A percentile compares a stretch with the other conserved stretches of the same genome.
phyloP scores from a whole-genome alignment of 2,329 filamentous ascomycete species.

The Metarhizium brunneum region DNA sequence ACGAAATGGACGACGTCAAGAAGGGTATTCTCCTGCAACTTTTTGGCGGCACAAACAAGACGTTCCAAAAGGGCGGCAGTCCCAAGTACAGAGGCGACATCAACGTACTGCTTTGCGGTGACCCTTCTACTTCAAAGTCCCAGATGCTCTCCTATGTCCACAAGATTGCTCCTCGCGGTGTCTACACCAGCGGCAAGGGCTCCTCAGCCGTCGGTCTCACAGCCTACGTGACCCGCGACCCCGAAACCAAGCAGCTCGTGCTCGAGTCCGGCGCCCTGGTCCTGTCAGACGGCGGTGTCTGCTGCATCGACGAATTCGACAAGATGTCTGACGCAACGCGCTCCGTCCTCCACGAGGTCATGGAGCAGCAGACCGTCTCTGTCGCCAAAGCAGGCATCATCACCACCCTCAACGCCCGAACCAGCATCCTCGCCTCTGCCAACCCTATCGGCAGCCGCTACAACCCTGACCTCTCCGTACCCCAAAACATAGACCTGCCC shows the following conservation, averaged over 20 bases:
- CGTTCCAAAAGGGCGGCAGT: constrained; percentile 90
- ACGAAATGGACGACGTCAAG: constrained; percentile 98
- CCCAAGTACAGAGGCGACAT: constrained; percentile 96
- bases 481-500: constrained; percentile 95
- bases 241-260: constrained; percentile 70
- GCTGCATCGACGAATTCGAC: constrained; percentile 79
- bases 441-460: constrained; percentile 98
- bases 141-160: constrained; percentile 92
- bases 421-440: constrained; percentile 90
- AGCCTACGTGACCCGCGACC: constrained; percentile 72
- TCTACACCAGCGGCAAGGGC: constrained; percentile 75
- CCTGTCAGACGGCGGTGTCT: constrained; percentile 71
- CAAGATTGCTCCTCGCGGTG: constrained; percentile 86
- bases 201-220: constrained; percentile 76
- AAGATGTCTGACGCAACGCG: constrained; percentile 76
- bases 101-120: constrained; percentile 92
- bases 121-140: constrained; percentile 93
- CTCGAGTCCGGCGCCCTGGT: constrained; percentile 74
- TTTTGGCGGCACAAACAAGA: constrained; percentile 96
- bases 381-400: constrained; percentile 90
- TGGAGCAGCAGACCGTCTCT: constrained; percentile 81
- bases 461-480: constrained; percentile 89
- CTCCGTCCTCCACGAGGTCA: constrained; percentile 78
- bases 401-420: constrained; percentile 91
- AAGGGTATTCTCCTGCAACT: constrained; percentile 95